These are phyloP conservation scores for Kregervanrija fluxuum DNA, from an alignment of 805 yeast species.

Conservation along the genomic window DNA sequence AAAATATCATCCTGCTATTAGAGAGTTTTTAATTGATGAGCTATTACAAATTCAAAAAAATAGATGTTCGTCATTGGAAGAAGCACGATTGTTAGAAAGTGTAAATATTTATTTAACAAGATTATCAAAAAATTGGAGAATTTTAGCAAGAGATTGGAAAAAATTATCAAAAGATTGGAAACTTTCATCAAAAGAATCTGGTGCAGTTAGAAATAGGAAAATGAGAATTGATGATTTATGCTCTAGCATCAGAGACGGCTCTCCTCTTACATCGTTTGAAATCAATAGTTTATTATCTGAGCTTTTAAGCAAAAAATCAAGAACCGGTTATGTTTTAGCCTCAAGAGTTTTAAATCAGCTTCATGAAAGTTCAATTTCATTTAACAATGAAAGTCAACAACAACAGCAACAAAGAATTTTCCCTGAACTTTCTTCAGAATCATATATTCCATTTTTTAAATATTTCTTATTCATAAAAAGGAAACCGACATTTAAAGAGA, in stretches of 20 bases:
- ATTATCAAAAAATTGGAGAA: conserved; percentile 5
- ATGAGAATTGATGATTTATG: conserved; percentile 6
- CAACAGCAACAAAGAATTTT: conserved; percentile 14
- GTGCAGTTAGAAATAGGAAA: no score
- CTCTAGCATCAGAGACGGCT: conserved; percentile 15
- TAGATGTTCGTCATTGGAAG: conserved; percentile 12
- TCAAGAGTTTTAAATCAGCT: conserved; percentile 25
- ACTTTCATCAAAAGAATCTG: no score
- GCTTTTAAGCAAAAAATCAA: conserved; percentile 16
- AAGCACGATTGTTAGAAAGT: conserved; percentile 18
- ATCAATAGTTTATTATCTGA: conserved; percentile 18
- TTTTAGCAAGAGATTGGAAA: neutral
- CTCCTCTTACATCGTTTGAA: conserved; percentile 20
- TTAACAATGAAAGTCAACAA: conserved; percentile 5
- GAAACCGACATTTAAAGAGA: conserved; percentile 19
- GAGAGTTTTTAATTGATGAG: conserved; percentile 13
- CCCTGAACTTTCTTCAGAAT: conserved; percentile 34
- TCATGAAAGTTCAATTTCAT: conserved; percentile 14
- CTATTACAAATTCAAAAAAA: conserved; percentile 7
- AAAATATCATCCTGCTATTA: conserved; percentile 11
- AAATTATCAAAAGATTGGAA: conserved; percentile 1
- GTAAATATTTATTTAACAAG: conserved; percentile 9
- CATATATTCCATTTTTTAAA: conserved; percentile 34
- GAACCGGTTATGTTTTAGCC: conserved; percentile 22
- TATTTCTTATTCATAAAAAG: conserved; percentile 25